A percentile compares a stretch with the other conserved stretches of the same genome.
phyloP scores from a whole-genome alignment of 73 alveolate genomes.

The Paramecium biaurelia region DNA sequence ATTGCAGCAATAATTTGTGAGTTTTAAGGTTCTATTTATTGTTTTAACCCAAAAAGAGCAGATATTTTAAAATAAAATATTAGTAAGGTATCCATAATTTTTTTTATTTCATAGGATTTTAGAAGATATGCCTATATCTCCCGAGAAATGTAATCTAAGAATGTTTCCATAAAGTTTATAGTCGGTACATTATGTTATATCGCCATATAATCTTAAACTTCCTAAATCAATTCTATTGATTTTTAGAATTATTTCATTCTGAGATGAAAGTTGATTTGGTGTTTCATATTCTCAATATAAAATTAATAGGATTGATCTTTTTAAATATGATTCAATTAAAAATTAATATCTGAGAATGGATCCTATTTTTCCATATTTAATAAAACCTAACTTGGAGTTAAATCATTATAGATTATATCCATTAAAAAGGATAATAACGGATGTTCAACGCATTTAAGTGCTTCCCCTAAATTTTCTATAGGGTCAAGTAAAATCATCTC shows the following conservation, averaged over 20 bases:
- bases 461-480: neutral
- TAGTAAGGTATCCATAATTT: neutral
- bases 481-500: conserved; percentile 17
- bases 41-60: neutral
- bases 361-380: neutral
- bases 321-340: neutral
- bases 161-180: neutral
- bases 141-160: neutral
- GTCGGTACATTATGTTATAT: neutral
- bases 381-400: neutral
- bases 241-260: neutral
- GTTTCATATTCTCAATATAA: neutral
- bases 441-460: neutral
- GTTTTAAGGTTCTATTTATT: neutral
- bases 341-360: neutral
- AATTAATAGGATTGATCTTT: neutral
- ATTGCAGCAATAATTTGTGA: neutral
- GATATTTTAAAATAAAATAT: neutral
- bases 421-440: neutral
- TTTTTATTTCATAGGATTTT: neutral
- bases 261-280: neutral
- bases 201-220: neutral
- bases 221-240: neutral
- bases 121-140: neutral
- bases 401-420: neutral